Evolutionary conservation across 495 filamentous ascomycete species (phyloP).

Genomic region (Aspergillus diversus): DNA sequence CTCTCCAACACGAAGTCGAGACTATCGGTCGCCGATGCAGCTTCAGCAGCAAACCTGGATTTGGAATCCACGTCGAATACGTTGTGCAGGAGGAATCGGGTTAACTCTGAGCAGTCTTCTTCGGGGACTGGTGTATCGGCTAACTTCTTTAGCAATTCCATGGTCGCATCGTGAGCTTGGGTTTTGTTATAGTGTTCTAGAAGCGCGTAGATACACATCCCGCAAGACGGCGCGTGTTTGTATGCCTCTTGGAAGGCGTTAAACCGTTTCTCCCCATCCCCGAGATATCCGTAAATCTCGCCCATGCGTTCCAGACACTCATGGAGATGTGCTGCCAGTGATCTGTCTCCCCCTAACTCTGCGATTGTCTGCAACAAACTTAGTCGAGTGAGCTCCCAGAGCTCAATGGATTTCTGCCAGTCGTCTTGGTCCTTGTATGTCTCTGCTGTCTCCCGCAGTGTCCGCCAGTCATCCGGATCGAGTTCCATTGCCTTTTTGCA

Average conservation of each 20-base stretch:
- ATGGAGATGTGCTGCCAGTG: neutral
- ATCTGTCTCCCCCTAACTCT: neutral
- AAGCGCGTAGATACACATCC: conserved; percentile 11
- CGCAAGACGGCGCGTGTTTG: neutral
- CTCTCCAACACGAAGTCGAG: conserved; percentile 16
- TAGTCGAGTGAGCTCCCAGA: neutral
- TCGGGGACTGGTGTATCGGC: conserved; percentile 9
- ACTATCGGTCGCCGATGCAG: conserved; percentile 17
- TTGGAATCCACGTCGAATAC: neutral
- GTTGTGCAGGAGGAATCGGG: conserved; percentile 9
- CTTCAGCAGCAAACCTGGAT: conserved; percentile 10
- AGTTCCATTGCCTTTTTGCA: conserved; percentile 12
- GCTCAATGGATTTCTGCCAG: conserved; percentile 14
- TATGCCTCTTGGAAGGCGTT: neutral
- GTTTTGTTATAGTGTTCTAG: neutral
- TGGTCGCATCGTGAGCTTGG: conserved; percentile 2
- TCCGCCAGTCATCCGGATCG: neutral
- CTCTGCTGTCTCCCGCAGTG: conserved; percentile 4
- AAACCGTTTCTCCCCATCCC: conserved; percentile 2
- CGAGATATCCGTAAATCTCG: conserved; percentile 7
- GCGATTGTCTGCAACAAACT: neutral
- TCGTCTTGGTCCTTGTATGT: neutral
- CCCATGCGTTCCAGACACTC: neutral
- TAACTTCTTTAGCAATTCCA: conserved; percentile 6
- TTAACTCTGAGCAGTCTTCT: conserved; percentile 12